A percentile compares a stretch with the other conserved stretches of the same genome.
Conservation (phyloP, 2,329 filamentous ascomycete species). For the Talaromyces albobiverticillius region DNA sequence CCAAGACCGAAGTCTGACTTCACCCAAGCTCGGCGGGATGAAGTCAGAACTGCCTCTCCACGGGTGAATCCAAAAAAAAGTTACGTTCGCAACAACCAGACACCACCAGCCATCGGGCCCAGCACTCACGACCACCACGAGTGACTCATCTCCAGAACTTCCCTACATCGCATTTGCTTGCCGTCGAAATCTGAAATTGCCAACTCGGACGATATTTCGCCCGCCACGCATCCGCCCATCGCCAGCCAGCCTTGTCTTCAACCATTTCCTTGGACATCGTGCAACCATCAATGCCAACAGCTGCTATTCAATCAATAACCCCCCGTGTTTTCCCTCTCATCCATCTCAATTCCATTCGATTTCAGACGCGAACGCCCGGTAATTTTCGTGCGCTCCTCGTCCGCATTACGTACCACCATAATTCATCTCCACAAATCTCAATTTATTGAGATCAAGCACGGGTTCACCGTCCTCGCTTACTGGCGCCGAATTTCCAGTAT, state of each 20-base stretch:
- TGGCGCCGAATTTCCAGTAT: background rate
- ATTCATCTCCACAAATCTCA: background rate
- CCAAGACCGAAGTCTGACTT: no score
- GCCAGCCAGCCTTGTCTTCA: background rate
- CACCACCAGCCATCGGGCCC: background rate
- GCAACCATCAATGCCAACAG: background rate
- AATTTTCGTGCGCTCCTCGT: background rate
- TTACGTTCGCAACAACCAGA: background rate
- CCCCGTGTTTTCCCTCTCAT: background rate
- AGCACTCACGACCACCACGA: no score
- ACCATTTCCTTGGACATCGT: background rate
- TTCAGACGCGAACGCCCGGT: background rate
- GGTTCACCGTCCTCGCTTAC: background rate
- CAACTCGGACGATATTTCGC: background rate
- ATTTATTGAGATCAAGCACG: background rate
- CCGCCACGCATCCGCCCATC: background rate
- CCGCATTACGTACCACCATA: background rate
- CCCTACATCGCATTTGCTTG: background rate
- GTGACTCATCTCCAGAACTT: background rate
- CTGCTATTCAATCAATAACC: background rate
- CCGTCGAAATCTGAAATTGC: background rate
- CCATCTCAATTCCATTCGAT: background rate
- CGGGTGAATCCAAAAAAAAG: background rate
- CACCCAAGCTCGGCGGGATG: constrained; percentile 1
- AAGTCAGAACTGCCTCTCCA: background rate